Conservation (phyloP, 495 filamentous ascomycete genomes). For the Halenospora varia region DNA sequence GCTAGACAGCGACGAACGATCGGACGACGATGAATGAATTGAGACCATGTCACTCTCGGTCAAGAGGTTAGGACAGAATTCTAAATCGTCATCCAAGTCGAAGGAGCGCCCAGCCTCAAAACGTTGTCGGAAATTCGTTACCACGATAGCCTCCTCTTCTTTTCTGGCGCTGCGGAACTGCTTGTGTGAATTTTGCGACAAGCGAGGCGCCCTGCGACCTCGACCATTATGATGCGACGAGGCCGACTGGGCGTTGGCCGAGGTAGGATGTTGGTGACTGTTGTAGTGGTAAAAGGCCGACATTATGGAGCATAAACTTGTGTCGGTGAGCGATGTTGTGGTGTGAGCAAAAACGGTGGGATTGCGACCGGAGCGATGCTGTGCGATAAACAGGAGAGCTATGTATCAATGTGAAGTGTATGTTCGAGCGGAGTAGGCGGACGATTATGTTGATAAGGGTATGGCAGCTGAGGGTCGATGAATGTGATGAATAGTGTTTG, state of each 20-base stretch:
- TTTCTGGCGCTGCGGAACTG: conserved; percentile 80
- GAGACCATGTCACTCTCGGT: conserved; percentile 74
- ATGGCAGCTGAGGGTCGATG: background rate
- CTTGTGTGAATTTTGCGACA: conserved; percentile 78
- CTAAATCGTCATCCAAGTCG: conserved; percentile 93
- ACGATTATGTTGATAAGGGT: background rate
- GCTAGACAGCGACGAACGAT: conserved; percentile 90
- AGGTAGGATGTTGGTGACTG: conserved; percentile 54
- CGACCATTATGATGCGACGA: conserved; percentile 73
- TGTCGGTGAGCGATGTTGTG: conserved; percentile 2
- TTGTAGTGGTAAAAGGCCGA: conserved; percentile 74
- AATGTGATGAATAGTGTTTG: too few relatives aligned
- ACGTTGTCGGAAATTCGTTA: conserved; percentile 72
- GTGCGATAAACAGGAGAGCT: background rate
- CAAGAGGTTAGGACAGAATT: conserved; percentile 91
- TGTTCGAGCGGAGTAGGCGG: background rate
- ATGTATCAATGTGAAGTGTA: background rate
- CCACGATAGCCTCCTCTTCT: conserved; percentile 74
- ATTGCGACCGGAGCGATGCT: background rate
- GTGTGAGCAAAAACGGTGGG: background rate
- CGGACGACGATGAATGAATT: conserved; percentile 80
- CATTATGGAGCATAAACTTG: conserved; percentile 37
- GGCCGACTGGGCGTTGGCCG: conserved; percentile 42
- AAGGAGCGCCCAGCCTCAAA: conserved; percentile 94
- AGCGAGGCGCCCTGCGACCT: conserved; percentile 80